These are phyloP conservation scores for Xylaria hypoxylon DNA, from an alignment of 2,329 filamentous ascomycete genomes.

Conservation along the genomic window DNA sequence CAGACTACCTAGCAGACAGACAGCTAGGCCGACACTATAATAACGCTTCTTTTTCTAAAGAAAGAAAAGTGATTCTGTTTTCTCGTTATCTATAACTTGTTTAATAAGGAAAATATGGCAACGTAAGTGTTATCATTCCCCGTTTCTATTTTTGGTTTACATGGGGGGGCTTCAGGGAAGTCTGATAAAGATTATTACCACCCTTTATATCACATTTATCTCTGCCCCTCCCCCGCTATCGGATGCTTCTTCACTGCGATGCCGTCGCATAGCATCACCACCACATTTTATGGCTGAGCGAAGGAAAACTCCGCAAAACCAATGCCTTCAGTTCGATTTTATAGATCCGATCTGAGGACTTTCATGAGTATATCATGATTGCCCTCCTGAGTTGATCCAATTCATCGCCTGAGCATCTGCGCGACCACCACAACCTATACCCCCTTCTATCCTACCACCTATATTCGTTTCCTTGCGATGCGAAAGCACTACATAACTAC, in stretches of 20 bases:
- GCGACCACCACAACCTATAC: background rate
- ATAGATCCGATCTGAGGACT: background rate
- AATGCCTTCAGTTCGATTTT: background rate
- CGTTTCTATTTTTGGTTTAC: background rate
- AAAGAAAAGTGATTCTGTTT: background rate
- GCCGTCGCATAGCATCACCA: slow-evolving; percentile 16
- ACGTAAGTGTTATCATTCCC: slow-evolving; percentile 45
- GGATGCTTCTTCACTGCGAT: slow-evolving; percentile 5
- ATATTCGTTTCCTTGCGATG: background rate
- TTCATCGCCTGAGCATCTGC: background rate
- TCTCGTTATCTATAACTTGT: background rate
- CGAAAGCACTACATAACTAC: background rate
- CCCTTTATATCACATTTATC: background rate
- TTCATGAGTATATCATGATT: background rate
- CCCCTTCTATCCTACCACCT: background rate
- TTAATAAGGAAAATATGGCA: slow-evolving; percentile 45
- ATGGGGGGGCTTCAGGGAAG: background rate
- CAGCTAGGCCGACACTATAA: background rate
- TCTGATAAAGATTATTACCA: background rate
- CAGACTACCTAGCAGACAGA: background rate
- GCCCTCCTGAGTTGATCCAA: background rate
- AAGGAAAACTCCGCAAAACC: background rate
- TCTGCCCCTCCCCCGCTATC: slow-evolving; percentile 48
- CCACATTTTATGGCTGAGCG: background rate
- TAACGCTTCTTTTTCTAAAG: background rate